A percentile compares a stretch with the other conserved stretches of the same genome.
phyloP scores from a whole-genome alignment of 371 early-diverging fungal genomes.

The Mucor mucedo region DNA sequence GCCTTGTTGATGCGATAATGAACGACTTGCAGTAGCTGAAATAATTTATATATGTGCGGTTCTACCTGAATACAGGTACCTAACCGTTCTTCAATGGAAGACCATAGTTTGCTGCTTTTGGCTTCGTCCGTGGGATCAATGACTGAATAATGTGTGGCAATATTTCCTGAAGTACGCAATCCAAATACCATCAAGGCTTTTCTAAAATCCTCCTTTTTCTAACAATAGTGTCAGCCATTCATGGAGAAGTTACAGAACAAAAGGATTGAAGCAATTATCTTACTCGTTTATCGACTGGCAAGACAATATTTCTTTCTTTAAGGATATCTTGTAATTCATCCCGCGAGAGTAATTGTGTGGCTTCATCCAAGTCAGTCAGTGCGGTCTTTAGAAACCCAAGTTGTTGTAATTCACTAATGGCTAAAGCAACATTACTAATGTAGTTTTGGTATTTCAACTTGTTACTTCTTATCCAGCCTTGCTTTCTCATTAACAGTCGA shows the following conservation, averaged over 20 bases:
- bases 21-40: constrained; percentile 58
- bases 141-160: constrained; percentile 2
- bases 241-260: neutral
- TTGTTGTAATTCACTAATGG: constrained; percentile 19
- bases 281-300: neutral
- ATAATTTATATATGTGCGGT: constrained; percentile 29
- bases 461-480: constrained; percentile 50
- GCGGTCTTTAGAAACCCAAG: constrained; percentile 13
- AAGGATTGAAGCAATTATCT: neutral
- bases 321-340: constrained; percentile 30
- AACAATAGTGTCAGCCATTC: neutral
- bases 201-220: constrained; percentile 14
- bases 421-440: constrained; percentile 31
- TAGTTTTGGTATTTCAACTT: constrained; percentile 42
- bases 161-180: neutral
- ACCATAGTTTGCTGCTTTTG: constrained; percentile 19
- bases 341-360: constrained; percentile 38
- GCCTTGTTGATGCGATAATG: constrained; percentile 51
- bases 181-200: constrained; percentile 10
- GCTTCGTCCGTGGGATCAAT: neutral
- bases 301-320: constrained; percentile 10
- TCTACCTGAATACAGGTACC: constrained; percentile 44
- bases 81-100: constrained; percentile 8
- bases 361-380: constrained; percentile 30
- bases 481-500: constrained; percentile 69